Evolutionary conservation across 352 stramenopile genomes (phyloP), one percentile per base, ranked within the genome.

Genomic region (Phytophthora multivora): DNA sequence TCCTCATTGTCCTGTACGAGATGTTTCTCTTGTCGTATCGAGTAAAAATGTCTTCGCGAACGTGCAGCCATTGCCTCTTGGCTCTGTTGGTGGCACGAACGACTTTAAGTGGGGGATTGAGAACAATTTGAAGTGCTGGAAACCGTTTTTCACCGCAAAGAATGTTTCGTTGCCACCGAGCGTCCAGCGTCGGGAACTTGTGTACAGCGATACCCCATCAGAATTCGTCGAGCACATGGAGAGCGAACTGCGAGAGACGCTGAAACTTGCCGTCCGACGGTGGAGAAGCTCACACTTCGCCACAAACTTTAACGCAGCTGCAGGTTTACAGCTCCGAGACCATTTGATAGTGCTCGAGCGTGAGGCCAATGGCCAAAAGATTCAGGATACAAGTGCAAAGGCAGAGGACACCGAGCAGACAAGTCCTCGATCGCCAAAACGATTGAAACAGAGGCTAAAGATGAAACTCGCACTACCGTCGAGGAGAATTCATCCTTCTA

Each of bases 31-130:
- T 41, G 77, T 97, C n/a, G 79, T 96, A 0, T 96, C 81, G n/a
- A 82, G 64, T 39, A 76, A 91, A 43, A 98, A 98, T 51, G 66
- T 98, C 6, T 98, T 88, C 48, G 92, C 87, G 23, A 98, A 98
- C 56, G 51, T 97, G 3, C 83, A 98, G 39, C 69, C 69, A 19
- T 41, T 77, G 0, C 66, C 19, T 19, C 41, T 30, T 23, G 26
- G 13, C 25, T 13, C n/a, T 10, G 28, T 30, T n/a, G 63, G 66
- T 13, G 73, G 51, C 3, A 71, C 83, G 18, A 76, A 70, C 28
- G 63, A 92, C 5, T 60, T 98, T 38, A 77, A 79, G n/a, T 97
- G 93, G 78, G 72, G 97, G 48, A 63, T 98, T 30, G 80, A 87
- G 26, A 68, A 52, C 31, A 93, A 97, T 63, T 0, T 50, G 4